Conservation (phyloP, 371 early-diverging fungal genomes). For the Lichtheimia ramosa region DNA sequence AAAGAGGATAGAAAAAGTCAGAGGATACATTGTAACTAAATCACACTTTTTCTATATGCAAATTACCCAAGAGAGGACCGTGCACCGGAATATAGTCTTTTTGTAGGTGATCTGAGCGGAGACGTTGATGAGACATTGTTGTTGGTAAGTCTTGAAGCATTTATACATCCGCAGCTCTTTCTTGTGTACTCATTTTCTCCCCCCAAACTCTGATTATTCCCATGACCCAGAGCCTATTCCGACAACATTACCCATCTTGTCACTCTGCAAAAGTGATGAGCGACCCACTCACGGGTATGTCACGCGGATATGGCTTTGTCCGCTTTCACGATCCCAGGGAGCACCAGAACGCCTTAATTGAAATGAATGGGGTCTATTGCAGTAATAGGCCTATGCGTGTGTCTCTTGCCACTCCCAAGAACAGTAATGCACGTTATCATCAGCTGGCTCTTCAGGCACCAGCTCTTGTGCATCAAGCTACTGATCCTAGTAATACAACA, state of each 20-base stretch:
- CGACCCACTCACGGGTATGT: slow-evolving; percentile 72
- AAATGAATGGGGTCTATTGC: slow-evolving; percentile 76
- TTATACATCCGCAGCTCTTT: slow-evolving; percentile 1
- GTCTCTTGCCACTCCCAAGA: slow-evolving; percentile 79
- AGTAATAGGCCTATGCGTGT: slow-evolving; percentile 85
- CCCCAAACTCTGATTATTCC: slow-evolving; percentile 59
- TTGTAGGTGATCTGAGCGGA: slow-evolving; percentile 84
- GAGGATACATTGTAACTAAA: not conserved
- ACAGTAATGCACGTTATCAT: slow-evolving; percentile 26
- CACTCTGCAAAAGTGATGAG: slow-evolving; percentile 84
- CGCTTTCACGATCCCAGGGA: slow-evolving; percentile 75
- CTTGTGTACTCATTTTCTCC: slow-evolving; percentile 46
- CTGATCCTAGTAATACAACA: slow-evolving; percentile 72
- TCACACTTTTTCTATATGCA: not conserved
- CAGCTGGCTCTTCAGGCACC: slow-evolving; percentile 33
- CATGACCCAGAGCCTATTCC: slow-evolving; percentile 45
- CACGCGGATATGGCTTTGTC: slow-evolving; percentile 85
- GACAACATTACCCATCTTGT: slow-evolving; percentile 65
- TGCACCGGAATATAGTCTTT: slow-evolving; percentile 78
- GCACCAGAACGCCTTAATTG: slow-evolving; percentile 71
- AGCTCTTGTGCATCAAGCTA: slow-evolving; percentile 48
- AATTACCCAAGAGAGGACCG: slow-evolving; percentile 46
- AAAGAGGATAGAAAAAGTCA: not conserved
- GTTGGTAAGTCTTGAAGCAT: slow-evolving; percentile 46
- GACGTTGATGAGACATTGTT: slow-evolving; percentile 75